These are phyloP conservation scores for Salvia sclarea DNA, from an alignment of 305 asterid genomes.

Conservation along the genomic window DNA sequence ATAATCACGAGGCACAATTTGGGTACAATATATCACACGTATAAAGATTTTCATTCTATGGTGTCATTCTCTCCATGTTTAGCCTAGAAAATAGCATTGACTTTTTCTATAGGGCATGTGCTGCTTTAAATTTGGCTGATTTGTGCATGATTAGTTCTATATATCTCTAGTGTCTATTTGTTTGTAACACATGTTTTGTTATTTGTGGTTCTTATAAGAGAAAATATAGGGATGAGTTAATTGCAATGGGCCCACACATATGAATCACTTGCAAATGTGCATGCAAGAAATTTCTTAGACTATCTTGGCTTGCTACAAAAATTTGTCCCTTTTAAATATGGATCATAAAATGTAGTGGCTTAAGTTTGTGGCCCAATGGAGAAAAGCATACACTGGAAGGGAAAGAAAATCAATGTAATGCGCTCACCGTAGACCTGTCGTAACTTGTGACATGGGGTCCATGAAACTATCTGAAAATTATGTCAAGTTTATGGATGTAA, in stretches of 20 bases:
- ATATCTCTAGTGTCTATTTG: neutral
- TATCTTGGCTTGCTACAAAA: neutral
- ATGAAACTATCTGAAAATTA: neutral
- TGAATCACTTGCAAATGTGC: neutral
- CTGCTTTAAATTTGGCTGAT: slow-evolving; percentile 1
- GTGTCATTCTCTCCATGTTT: neutral
- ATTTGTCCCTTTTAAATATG: neutral
- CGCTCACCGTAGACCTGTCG: neutral
- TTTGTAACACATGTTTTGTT: slow-evolving; percentile 18
- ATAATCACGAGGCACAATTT: slow-evolving; percentile 17
- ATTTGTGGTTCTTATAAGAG: neutral
- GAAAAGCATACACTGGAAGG: neutral
- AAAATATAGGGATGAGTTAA: neutral
- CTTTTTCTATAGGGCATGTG: neutral
- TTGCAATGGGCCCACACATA: neutral
- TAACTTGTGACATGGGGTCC: neutral
- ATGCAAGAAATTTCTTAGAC: neutral
- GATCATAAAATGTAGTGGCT: neutral
- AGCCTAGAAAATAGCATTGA: slow-evolving; percentile 16
- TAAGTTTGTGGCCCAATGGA: slow-evolving; percentile 1
- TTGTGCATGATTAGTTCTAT: neutral
- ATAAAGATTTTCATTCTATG: neutral
- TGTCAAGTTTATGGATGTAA: slow-evolving; percentile 14
- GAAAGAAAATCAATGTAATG: neutral
- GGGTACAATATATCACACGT: slow-evolving; percentile 15